Percentiles rank a stretch among this genome's conserved stretches.
Evolutionary conservation across 768 basidiomycete species (phyloP).

Genomic region (Botryobasidium botryosum): DNA sequence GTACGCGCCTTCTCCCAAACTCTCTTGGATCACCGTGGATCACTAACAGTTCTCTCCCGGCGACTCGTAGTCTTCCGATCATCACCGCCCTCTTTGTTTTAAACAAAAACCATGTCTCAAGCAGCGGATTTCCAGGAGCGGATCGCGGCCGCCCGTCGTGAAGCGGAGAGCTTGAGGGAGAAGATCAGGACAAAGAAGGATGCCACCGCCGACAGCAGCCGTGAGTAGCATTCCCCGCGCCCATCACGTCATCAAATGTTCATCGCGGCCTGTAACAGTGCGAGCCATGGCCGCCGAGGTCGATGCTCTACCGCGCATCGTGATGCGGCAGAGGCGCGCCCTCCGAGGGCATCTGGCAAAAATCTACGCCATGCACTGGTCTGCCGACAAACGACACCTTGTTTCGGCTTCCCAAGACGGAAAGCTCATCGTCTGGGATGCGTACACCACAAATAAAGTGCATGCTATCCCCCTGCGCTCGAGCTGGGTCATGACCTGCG

Average conservation of each 20-base stretch:
- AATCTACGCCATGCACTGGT: conserved; percentile 99
- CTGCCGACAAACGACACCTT: conserved; percentile 88
- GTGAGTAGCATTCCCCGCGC: conserved; percentile 32
- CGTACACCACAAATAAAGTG: conserved; percentile 99
- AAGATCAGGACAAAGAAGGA: conserved; percentile 95
- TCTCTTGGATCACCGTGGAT: too few species aligned
- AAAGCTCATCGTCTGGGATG: conserved; percentile 99
- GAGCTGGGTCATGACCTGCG: conserved; percentile 99
- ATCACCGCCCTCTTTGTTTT: too few species aligned
- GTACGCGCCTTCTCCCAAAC: too few species aligned
- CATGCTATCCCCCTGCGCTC: conserved; percentile 96
- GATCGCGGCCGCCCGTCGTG: conserved; percentile 91
- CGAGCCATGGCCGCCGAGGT: conserved; percentile 98
- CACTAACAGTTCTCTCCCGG: too few species aligned
- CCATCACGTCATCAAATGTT: not conserved
- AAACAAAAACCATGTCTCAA: conserved; percentile 4
- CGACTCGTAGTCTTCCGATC: too few species aligned
- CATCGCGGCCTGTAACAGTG: conserved; percentile 33
- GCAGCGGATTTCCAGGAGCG: conserved; percentile 17
- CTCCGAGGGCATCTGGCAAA: conserved; percentile 96
- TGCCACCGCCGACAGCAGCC: conserved; percentile 91
- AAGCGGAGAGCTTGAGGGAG: conserved; percentile 95
- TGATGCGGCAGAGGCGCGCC: conserved; percentile 89
- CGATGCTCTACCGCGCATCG: conserved; percentile 86
- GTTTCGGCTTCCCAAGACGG: conserved; percentile 99